Base-by-base conservation (phyloP, 495 filamentous ascomycete species). In the Neurospora sp. region DNA sequence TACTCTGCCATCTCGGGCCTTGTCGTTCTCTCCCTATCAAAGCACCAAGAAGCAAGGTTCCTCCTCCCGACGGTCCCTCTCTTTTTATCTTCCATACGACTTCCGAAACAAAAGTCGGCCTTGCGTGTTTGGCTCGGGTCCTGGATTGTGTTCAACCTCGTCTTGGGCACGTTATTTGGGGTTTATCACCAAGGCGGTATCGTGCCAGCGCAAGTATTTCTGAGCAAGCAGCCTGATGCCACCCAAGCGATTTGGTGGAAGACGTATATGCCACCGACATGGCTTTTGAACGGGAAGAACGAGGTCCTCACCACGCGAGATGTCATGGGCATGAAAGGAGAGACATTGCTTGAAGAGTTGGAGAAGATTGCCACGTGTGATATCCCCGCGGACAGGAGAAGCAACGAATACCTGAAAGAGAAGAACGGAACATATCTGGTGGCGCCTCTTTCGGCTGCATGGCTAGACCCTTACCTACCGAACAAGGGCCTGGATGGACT, bases 41-140 rank as follows among this genome's bases (percentile, higher is more conserved):
- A 92, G 39, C 96, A 99, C 82, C 96, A 98, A 83, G 96, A 99
- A 85, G 92, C 96, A 18, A 90, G 96, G 69, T 99, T 99, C 83
- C 85, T 99, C 12, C 86, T 98, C 14, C 96, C 96, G 14, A 89
- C 90, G 35, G 87, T 98, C 11, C 96, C 96, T 1, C 87, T 99
- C n/a, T 84, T 98, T 31, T 87, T 99, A 14, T 92, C 93, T 37
- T 96, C 92, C 44, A 81, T 97, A 71, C 88, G 89, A 20, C 83
- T 97, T 62, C 93, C 91, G 8, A 87, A 83, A 72, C 88, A 87
- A 7, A 83, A 85, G 40, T 79, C 74, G 69, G 75, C 81, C 72
- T 54, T 83, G 72, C 85, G 85, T 23, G 69, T 88, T 9, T 96
- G 93, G 87, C 81, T 92, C 38, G 84, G 77, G 0, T 72, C 85